A percentile compares a stretch with the other conserved stretches of the same genome.
Evolutionary conservation across 108 stramenopile species (phyloP).

Genomic region (Parietichytrium sp.): DNA sequence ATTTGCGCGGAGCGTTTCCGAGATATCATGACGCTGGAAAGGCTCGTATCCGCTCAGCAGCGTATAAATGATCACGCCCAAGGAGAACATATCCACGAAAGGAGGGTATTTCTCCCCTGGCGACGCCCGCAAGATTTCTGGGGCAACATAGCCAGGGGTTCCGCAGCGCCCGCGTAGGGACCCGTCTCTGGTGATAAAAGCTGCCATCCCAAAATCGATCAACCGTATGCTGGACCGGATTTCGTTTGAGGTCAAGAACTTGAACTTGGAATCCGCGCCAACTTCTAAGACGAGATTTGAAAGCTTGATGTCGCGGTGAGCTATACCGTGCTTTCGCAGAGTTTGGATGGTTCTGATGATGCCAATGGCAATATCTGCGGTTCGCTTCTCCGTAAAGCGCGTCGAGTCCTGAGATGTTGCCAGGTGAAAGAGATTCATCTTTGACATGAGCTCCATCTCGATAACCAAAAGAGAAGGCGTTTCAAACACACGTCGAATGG

Average conservation of each 20-base stretch:
- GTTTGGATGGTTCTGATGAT: neutral
- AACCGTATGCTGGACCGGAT: constrained; percentile 5
- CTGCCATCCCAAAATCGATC: constrained; percentile 28
- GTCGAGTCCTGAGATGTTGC: neutral
- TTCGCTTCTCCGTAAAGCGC: neutral
- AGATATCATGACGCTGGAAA: neutral
- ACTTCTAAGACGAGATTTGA: neutral
- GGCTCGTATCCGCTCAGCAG: constrained; percentile 20
- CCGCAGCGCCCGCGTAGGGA: constrained; percentile 1
- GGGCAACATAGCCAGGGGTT: constrained; percentile 26
- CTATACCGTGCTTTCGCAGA: constrained; percentile 1
- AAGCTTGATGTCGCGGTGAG: neutral
- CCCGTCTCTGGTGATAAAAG: neutral
- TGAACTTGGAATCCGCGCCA: neutral
- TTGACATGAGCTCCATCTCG: constrained; percentile 28
- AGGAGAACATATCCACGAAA: constrained; percentile 12
- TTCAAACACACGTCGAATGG: constrained; percentile 5
- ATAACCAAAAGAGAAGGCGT: constrained; percentile 12
- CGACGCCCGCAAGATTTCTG: neutral
- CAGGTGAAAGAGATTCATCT: neutral
- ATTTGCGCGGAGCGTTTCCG: neutral
- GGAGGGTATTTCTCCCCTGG: neutral
- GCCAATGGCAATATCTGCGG: constrained; percentile 19
- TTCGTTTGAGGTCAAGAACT: neutral
- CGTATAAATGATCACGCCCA: neutral